Evolutionary conservation across 805 yeast species (phyloP).

Genomic region (Metschnikowia similis): DNA sequence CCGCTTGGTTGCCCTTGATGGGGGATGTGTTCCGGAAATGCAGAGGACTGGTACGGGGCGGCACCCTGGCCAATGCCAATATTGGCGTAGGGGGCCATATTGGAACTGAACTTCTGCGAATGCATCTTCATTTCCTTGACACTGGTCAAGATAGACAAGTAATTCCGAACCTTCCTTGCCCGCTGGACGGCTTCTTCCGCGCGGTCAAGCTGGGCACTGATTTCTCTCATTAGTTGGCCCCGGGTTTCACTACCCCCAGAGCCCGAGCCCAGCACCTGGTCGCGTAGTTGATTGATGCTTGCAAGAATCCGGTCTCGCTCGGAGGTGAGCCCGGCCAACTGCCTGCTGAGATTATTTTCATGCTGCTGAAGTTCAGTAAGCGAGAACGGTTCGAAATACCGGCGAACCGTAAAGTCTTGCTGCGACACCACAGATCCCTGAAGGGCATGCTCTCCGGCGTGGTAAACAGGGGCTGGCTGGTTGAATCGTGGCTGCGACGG

Average conservation of each 20-base stretch:
- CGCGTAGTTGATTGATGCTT: constrained; percentile 2
- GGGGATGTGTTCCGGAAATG: neutral
- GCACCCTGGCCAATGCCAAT: neutral
- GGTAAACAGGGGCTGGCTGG: constrained; percentile 29
- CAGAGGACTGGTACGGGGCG: neutral
- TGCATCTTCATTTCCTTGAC: constrained; percentile 7
- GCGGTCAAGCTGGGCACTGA: constrained; percentile 2
- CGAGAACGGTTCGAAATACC: constrained; percentile 9
- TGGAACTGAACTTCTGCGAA: neutral
- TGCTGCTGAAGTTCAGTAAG: constrained; percentile 10
- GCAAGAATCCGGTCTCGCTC: constrained; percentile 3
- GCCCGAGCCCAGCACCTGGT: constrained; percentile 5
- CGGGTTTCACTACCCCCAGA: neutral
- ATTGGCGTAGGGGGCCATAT: neutral
- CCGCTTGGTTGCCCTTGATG: neutral
- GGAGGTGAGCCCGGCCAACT: constrained; percentile 6
- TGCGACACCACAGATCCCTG: neutral
- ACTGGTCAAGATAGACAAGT: constrained; percentile 6
- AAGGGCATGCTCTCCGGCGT: constrained; percentile 15
- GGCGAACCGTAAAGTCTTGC: constrained; percentile 5
- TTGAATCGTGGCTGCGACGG: constrained; percentile 11
- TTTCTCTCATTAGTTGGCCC: constrained; percentile 1
- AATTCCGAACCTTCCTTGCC: constrained; percentile 9
- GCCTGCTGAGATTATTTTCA: constrained; percentile 7
- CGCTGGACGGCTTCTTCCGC: constrained; percentile 7